These are phyloP conservation scores for Calocera viscosa DNA, from an alignment of 768 basidiomycete genomes.

Conservation along the genomic window DNA sequence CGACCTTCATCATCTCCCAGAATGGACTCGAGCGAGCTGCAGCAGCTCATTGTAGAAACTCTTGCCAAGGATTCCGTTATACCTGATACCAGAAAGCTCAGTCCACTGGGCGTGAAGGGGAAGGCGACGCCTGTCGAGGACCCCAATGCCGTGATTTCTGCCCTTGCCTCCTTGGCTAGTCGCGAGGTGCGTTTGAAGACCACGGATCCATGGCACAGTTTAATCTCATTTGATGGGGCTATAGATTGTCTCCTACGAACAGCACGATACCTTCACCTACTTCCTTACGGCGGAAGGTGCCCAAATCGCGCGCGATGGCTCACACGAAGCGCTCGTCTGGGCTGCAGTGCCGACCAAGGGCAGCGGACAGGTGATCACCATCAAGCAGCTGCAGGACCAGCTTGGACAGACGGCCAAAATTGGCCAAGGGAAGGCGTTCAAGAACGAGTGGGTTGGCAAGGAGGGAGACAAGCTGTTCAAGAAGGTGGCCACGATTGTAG, in stretches of 20 bases:
- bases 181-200: slow-evolving; percentile 48
- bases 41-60: slow-evolving; percentile 64
- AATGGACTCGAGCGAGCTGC: slow-evolving; percentile 33
- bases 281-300: slow-evolving; percentile 69
- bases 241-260: slow-evolving; percentile 74
- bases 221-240: slow-evolving; percentile 15
- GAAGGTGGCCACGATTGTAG: slow-evolving; percentile 58
- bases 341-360: slow-evolving; percentile 61
- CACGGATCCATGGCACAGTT: background rate
- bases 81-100: slow-evolving; percentile 54
- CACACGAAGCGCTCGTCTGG: slow-evolving; percentile 95
- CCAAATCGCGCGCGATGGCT: slow-evolving; percentile 66
- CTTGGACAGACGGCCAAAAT: slow-evolving; percentile 86
- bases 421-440: slow-evolving; percentile 92
- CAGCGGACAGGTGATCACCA: slow-evolving; percentile 50
- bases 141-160: slow-evolving; percentile 76
- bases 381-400: slow-evolving; percentile 53
- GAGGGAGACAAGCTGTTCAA: slow-evolving; percentile 79
- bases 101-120: slow-evolving; percentile 46
- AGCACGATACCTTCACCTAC: slow-evolving; percentile 63
- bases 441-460: slow-evolving; percentile 91
- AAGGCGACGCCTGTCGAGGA: slow-evolving; percentile 56
- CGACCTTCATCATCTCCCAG: background rate
- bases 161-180: slow-evolving; percentile 77
- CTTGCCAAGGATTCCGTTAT: slow-evolving; percentile 47